A percentile compares a stretch with the other conserved stretches of the same genome.
These are phyloP conservation scores for Colletotrichum sp. DNA, from an alignment of 2,329 filamentous ascomycete species.

Conservation along the genomic window DNA sequence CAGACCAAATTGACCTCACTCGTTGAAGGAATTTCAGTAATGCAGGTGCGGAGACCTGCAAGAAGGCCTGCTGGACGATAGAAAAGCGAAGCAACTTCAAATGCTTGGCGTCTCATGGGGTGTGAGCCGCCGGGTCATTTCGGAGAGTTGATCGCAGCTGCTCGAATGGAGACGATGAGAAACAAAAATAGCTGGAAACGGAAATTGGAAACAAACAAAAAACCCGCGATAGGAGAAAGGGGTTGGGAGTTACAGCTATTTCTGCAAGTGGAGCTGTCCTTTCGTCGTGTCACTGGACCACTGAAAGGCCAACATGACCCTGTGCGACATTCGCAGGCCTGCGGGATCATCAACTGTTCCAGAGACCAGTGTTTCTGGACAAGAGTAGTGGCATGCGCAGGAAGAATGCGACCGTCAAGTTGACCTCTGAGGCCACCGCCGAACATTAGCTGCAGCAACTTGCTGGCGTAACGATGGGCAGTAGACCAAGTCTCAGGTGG, in stretches of 20 bases:
- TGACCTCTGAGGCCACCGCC: background rate
- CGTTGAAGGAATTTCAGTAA: background rate
- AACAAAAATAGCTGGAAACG: conserved; percentile 4
- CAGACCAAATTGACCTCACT: background rate
- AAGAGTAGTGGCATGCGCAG: background rate
- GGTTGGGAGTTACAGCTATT: background rate
- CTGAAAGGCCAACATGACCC: background rate
- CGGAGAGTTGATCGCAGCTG: background rate
- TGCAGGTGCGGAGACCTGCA: background rate
- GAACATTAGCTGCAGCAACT: background rate
- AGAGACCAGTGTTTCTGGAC: background rate
- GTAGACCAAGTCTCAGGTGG: background rate
- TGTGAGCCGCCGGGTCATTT: background rate
- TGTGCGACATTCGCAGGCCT: background rate
- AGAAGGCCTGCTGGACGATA: background rate
- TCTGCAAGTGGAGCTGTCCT: background rate
- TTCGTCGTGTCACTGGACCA: background rate
- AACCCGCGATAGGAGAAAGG: background rate
- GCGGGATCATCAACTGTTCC: background rate
- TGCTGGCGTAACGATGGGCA: background rate
- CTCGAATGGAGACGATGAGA: background rate
- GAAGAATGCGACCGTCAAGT: background rate
- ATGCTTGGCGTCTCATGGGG: conserved; percentile 13
- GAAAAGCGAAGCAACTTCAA: background rate
- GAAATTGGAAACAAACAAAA: background rate